Conservation (phyloP, 805 yeast species). For the Candida gorgasii region DNA sequence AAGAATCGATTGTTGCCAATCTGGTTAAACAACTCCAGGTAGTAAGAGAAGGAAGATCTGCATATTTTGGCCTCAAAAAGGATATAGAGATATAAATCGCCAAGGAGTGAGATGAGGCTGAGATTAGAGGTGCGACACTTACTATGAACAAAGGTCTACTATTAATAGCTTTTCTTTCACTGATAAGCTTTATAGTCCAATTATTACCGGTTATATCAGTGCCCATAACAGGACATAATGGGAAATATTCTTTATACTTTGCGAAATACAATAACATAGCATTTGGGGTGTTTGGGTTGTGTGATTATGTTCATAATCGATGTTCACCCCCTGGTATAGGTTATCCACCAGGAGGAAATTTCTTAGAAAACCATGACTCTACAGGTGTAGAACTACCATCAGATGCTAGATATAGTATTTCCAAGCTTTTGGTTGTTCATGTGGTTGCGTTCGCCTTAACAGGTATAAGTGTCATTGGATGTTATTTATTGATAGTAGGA, state of each 20-base stretch:
- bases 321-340: conserved; percentile 42
- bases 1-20: too few relatives aligned
- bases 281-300: conserved; percentile 48
- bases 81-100: not conserved
- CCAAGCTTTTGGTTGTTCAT: conserved; percentile 44
- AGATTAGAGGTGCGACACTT: not conserved
- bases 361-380: conserved; percentile 2
- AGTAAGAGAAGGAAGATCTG: too few relatives aligned
- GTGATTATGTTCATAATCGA: conserved; percentile 25
- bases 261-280: conserved; percentile 32
- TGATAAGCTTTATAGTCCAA: conserved; percentile 36
- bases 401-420: conserved; percentile 37
- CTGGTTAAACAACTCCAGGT: too few relatives aligned
- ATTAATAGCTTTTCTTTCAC: conserved; percentile 27
- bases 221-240: conserved; percentile 35
- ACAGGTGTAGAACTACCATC: conserved; percentile 40
- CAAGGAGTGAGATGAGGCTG: not conserved
- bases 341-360: conserved; percentile 23
- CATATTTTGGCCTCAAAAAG: not conserved
- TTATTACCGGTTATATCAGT: conserved; percentile 43
- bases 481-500: not conserved
- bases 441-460: conserved; percentile 39
- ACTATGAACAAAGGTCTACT: conserved; percentile 33
- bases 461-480: conserved; percentile 15
- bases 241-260: conserved; percentile 26